Percentiles rank a stretch among this genome's conserved stretches.
phyloP scores from a whole-genome alignment of 805 yeast species.

The Komagataella pseudopastoris region DNA sequence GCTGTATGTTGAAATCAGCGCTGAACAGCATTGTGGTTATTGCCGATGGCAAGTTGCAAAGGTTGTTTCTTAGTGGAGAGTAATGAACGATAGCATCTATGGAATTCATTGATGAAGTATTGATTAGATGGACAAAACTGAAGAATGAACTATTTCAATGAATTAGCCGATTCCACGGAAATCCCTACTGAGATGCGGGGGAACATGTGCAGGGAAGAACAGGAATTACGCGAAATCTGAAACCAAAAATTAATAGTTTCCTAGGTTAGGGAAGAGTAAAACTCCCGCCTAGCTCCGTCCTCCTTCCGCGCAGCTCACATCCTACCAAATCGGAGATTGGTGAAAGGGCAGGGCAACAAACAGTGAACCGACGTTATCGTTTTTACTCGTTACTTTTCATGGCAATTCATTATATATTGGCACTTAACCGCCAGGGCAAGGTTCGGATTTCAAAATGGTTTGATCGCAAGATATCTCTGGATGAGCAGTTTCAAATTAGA shows the following conservation, averaged over 20 bases:
- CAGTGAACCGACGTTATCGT: background rate
- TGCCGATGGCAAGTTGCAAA: background rate
- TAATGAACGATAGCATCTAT: slow-evolving; percentile 2
- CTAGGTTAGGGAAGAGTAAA: background rate
- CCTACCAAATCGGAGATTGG: no score
- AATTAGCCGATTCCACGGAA: background rate
- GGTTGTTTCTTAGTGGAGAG: background rate
- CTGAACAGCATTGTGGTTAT: background rate
- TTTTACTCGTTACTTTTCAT: slow-evolving; percentile 18
- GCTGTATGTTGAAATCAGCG: background rate
- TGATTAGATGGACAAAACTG: background rate
- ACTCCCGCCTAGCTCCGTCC: background rate
- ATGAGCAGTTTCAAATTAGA: slow-evolving; percentile 32
- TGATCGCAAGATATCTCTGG: slow-evolving; percentile 16
- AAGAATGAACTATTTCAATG: background rate
- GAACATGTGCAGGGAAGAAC: background rate
- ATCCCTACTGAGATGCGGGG: background rate
- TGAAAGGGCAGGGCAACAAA: no score
- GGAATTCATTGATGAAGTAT: slow-evolving; percentile 1
- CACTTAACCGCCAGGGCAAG: slow-evolving; percentile 90
- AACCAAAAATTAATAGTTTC: background rate
- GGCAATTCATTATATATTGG: slow-evolving; percentile 70
- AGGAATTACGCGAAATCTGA: background rate
- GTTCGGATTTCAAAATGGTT: slow-evolving; percentile 79
- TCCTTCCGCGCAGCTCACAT: background rate